phyloP scores from a whole-genome alignment of 805 yeast species.

The Yamadazyma scolyti region DNA sequence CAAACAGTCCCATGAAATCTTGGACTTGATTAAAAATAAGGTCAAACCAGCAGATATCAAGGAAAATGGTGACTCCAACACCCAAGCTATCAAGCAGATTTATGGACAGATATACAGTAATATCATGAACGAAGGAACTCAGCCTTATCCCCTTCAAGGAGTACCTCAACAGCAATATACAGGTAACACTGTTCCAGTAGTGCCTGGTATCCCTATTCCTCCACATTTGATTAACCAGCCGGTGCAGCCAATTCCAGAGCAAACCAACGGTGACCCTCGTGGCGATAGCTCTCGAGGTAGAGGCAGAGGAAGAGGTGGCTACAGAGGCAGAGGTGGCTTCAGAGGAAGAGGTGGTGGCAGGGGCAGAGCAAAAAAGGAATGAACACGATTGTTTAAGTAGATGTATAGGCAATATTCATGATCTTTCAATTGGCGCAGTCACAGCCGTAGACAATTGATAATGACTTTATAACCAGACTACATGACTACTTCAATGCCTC shows the following conservation, averaged over 20 bases:
- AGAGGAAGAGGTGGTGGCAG: conserved; percentile 9
- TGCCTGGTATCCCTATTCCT: conserved; percentile 35
- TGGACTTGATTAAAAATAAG: conserved; percentile 40
- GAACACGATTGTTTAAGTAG: no score
- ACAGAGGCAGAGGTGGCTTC: conserved; percentile 14
- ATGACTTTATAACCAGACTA: no score
- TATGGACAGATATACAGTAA: conserved; percentile 42
- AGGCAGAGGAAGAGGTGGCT: conserved; percentile 15
- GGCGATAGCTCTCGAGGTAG: conserved; percentile 11
- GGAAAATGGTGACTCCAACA: conserved; percentile 16
- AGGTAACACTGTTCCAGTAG: conserved; percentile 17
- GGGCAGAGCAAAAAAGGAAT: conserved; percentile 2
- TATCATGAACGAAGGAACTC: conserved; percentile 37
- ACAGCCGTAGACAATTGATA: no score
- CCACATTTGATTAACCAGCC: conserved; percentile 28
- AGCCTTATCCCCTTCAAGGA: conserved; percentile 2
- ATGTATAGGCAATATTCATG: no score
- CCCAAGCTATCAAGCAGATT: conserved; percentile 36
- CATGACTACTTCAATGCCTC: no score
- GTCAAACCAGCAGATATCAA: conserved; percentile 11
- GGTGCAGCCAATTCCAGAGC: conserved; percentile 7
- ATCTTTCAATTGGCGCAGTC: no score
- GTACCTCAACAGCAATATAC: conserved; percentile 5
- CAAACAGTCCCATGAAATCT: conserved; percentile 33
- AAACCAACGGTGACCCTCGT: background rate